Evolutionary conservation across 768 basidiomycete species (phyloP), one percentile per base, ranked within the genome.

Genomic region (Podaxis mareebaensis): DNA sequence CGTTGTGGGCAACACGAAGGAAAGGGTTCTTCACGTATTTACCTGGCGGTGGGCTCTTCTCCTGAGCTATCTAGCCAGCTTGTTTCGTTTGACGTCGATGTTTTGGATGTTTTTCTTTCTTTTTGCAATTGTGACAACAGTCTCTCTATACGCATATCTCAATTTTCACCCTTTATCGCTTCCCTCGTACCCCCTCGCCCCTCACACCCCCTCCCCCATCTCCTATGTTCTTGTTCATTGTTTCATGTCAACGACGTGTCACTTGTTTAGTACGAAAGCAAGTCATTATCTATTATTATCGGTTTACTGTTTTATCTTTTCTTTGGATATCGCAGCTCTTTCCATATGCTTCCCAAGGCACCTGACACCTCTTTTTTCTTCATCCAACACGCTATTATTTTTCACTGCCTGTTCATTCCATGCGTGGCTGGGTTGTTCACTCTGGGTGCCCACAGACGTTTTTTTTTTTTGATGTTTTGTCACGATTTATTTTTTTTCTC

Each of bases 51-150:
- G 15, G 39, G 39, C 48, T 44, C 26, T 42, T 57, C 56, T 26
- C 12, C 33, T n/a, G 48, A 36, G n/a, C n/a, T 33, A n/a, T 17
- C 20, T 15, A 30, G 12, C 49, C 22, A 15, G 11, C 58, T 38
- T 12, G 28, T 36, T 62, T 62, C 42, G 30, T 54, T 54, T 55
- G 61, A 55, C 46, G 60, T 61, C 30, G 53, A 46, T 60, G 38
- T 55, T 52, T 62, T 62, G 53, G 53, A 46, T 62, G 40, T 55
- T 48, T 8, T 48, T 28, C 20, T 42, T 53, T n/a, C 39, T 40
- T 17, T 39, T 20, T 58, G 53, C 61, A 61, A 56, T 62, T 62
- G 61, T 62, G 61, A 44, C 54, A 62, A 62, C 61, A 62, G 61
- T 38, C 33, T 60, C 44, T 38, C 17, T 26, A 40, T 39, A 39